Evolutionary conservation across 495 filamentous ascomycete genomes (phyloP).

Genomic region (Parachaetomium inaequale): DNA sequence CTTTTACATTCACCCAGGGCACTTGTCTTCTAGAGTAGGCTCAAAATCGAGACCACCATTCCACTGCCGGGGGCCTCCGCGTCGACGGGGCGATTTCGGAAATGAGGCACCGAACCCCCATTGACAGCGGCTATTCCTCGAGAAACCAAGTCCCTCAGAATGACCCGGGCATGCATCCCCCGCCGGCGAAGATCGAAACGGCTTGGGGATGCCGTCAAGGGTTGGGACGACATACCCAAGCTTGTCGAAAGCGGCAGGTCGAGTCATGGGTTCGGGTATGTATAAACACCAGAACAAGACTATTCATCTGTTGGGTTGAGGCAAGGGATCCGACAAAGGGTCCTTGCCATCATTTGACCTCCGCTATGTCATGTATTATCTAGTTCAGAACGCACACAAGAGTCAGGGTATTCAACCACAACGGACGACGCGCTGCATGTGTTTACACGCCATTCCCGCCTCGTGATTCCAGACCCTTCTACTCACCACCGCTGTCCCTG

Average conservation of each 20-base stretch:
- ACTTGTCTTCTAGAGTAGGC: too few species aligned
- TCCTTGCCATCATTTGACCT: background rate
- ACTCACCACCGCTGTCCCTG: conserved; percentile 7
- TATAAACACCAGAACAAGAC: background rate
- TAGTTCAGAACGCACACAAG: background rate
- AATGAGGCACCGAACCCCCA: too few species aligned
- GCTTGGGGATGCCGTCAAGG: background rate
- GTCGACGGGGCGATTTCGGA: too few species aligned
- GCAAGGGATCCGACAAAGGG: too few species aligned
- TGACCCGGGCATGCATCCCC: background rate
- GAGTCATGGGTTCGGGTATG: background rate
- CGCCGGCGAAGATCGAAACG: background rate
- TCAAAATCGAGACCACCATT: too few species aligned
- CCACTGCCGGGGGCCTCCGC: too few species aligned
- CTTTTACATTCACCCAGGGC: background rate
- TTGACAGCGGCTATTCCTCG: too few species aligned
- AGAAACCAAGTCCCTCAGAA: too few species aligned
- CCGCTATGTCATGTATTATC: background rate
- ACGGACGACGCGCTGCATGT: background rate
- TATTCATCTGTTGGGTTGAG: too few species aligned
- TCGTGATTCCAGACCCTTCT: background rate
- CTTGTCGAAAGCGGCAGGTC: background rate
- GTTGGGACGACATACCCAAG: background rate
- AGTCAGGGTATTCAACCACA: background rate
- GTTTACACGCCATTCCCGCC: background rate